Conservation (phyloP, 2,329 filamentous ascomycete species). For the Albifimbria verrucaria region DNA sequence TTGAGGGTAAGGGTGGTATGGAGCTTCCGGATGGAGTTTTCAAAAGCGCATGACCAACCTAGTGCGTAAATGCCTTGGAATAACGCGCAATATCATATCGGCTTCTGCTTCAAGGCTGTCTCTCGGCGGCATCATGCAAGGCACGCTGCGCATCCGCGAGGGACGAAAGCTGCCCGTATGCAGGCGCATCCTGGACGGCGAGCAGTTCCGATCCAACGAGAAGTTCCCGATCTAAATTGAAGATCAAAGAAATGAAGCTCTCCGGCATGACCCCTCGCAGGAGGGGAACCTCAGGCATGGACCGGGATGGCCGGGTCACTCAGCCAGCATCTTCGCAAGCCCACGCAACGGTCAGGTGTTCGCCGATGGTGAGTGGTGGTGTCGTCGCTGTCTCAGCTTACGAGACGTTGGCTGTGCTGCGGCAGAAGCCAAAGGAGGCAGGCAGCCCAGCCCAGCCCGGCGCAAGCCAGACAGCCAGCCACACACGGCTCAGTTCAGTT, state of each 20-base stretch:
- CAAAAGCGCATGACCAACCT: background rate
- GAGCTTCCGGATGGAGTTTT: background rate
- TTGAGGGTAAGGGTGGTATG: background rate
- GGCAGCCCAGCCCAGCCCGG: background rate
- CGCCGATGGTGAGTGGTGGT: constrained; percentile 4
- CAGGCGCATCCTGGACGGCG: background rate
- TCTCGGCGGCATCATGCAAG: background rate
- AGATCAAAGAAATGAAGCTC: background rate
- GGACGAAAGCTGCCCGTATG: background rate
- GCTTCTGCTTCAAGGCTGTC: background rate
- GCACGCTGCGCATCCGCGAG: background rate
- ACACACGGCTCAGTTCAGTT: background rate
- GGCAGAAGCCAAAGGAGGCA: background rate
- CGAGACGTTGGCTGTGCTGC: constrained; percentile 3
- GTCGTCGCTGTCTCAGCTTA: constrained; percentile 16
- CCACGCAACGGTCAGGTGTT: constrained; percentile 11
- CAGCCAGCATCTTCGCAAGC: constrained; percentile 3
- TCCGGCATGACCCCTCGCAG: background rate
- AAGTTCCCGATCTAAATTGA: background rate
- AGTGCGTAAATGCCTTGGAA: background rate
- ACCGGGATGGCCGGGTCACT: background rate
- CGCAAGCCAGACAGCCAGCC: background rate
- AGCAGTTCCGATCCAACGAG: background rate
- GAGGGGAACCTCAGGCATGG: background rate
- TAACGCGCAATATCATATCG: background rate